A percentile compares a stretch with the other conserved stretches of the same genome.
phyloP scores from a whole-genome alignment of 2,329 filamentous ascomycete species.

The Colletotrichum cereale region DNA sequence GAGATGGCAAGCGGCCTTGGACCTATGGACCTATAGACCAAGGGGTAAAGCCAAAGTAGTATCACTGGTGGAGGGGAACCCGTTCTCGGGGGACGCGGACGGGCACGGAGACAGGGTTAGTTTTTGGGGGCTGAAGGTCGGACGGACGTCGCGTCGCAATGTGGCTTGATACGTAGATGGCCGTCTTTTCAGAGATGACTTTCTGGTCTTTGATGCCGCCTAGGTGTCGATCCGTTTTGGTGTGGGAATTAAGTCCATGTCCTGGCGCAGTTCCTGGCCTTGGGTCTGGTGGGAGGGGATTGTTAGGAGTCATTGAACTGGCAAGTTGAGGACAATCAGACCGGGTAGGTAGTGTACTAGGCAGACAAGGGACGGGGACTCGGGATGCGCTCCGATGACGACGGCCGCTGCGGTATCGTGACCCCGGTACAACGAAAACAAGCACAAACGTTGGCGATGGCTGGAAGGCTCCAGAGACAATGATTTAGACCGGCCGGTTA shows the following conservation, averaged over 20 bases:
- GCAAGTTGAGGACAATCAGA: background rate
- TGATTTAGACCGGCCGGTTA: slow-evolving; percentile 13
- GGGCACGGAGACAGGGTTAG: slow-evolving; percentile 8
- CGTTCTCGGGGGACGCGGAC: slow-evolving; percentile 10
- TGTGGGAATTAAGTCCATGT: background rate
- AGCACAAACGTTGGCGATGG: background rate
- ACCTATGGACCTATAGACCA: background rate
- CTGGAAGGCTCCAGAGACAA: background rate
- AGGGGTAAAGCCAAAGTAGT: background rate
- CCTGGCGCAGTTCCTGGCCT: background rate
- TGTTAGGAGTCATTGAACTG: background rate
- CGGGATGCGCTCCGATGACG: slow-evolving; percentile 30
- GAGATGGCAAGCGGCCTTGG: slow-evolving; percentile 8
- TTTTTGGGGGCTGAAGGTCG: slow-evolving; percentile 32
- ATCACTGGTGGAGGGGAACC: slow-evolving; percentile 18
- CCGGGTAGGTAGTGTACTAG: background rate
- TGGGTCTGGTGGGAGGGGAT: slow-evolving; percentile 2
- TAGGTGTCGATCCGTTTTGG: slow-evolving; percentile 19
- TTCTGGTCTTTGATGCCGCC: slow-evolving; percentile 8
- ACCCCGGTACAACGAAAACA: background rate
- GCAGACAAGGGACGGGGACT: slow-evolving; percentile 13
- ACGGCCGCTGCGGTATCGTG: slow-evolving; percentile 3
- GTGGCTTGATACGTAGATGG: slow-evolving; percentile 31
- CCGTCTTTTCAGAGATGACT: slow-evolving; percentile 13
- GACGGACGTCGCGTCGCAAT: slow-evolving; percentile 36